phyloP scores from a whole-genome alignment of 2,329 filamentous ascomycete species.

The Paecilomyces formosus region DNA sequence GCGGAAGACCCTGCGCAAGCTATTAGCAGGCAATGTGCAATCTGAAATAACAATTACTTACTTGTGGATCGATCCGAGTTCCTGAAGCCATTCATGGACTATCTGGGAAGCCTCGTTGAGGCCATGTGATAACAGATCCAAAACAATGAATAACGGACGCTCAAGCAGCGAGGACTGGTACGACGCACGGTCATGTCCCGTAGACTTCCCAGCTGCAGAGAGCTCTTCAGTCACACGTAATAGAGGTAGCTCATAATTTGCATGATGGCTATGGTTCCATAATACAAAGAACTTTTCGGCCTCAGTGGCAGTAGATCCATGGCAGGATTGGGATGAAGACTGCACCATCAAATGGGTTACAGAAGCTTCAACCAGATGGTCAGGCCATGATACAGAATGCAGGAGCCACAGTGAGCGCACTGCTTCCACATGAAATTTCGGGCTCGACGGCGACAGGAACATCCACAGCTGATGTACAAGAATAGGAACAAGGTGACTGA shows the following conservation, averaged over 20 bases:
- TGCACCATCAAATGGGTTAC: conserved; percentile 63
- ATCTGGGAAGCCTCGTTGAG: conserved; percentile 68
- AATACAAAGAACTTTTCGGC: conserved; percentile 34
- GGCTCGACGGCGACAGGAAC: conserved; percentile 71
- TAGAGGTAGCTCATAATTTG: conserved; percentile 27
- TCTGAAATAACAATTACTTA: conserved; percentile 21
- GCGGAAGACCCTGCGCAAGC: conserved; percentile 24
- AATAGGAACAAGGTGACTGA: conserved; percentile 55
- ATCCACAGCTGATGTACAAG: conserved; percentile 70
- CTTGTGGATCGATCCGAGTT: conserved; percentile 43
- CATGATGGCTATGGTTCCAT: conserved; percentile 37
- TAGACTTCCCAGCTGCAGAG: conserved; percentile 4
- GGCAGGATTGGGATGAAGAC: conserved; percentile 16
- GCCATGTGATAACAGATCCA: conserved; percentile 70
- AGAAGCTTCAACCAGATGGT: conserved; percentile 72
- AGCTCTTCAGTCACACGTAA: conserved; percentile 20
- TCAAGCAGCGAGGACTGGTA: conserved; percentile 58
- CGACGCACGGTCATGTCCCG: conserved; percentile 19
- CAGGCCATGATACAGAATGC: conserved; percentile 61
- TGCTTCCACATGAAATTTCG: conserved; percentile 91
- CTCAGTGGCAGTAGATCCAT: conserved; percentile 25
- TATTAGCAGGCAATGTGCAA: neutral
- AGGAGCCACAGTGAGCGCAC: conserved; percentile 81
- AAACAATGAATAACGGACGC: conserved; percentile 70
- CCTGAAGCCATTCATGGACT: conserved; percentile 71